A percentile compares a stretch with the other conserved stretches of the same genome.
These are phyloP conservation scores for Falciphora oryzae DNA, from an alignment of 2,329 filamentous ascomycete species.

Conservation along the genomic window DNA sequence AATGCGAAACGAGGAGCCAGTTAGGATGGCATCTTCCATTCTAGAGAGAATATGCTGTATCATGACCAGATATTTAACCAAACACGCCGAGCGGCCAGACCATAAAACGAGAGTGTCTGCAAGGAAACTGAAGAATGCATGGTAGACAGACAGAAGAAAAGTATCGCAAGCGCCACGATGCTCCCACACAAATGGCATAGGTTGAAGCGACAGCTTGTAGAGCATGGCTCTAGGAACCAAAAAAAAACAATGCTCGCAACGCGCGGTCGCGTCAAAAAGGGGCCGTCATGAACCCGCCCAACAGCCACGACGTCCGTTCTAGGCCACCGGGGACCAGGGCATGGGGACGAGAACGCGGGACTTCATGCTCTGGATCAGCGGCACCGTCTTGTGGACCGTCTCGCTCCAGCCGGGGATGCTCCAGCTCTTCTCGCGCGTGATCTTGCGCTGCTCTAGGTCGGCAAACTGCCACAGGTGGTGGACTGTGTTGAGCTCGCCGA, in stretches of 20 bases:
- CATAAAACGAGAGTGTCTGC: not conserved
- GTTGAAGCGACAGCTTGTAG: not conserved
- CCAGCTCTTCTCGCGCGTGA: constrained; percentile 92
- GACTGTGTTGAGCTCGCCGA: constrained; percentile 94
- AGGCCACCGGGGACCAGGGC: constrained; percentile 93
- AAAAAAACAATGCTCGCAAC: not conserved
- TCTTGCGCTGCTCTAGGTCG: constrained; percentile 87
- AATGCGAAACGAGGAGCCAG: not conserved
- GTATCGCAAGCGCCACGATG: not conserved
- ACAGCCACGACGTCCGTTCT: constrained; percentile 17
- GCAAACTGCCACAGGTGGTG: constrained; percentile 99
- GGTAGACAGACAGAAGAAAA: not conserved
- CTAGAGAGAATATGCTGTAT: not conserved
- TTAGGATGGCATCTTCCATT: not conserved
- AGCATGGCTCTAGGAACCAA: not conserved
- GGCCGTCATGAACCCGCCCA: not conserved
- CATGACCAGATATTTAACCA: not conserved
- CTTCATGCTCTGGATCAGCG: constrained; percentile 94
- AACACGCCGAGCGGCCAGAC: not conserved
- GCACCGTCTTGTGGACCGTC: constrained; percentile 97
- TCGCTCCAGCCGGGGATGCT: constrained; percentile 91
- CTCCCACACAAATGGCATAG: not conserved
- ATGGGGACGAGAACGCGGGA: constrained; percentile 88
- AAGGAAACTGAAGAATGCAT: not conserved
- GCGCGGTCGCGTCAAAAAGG: not conserved